Conservation (phyloP, 495 filamentous ascomycete species). For the Neurospora sp. region DNA sequence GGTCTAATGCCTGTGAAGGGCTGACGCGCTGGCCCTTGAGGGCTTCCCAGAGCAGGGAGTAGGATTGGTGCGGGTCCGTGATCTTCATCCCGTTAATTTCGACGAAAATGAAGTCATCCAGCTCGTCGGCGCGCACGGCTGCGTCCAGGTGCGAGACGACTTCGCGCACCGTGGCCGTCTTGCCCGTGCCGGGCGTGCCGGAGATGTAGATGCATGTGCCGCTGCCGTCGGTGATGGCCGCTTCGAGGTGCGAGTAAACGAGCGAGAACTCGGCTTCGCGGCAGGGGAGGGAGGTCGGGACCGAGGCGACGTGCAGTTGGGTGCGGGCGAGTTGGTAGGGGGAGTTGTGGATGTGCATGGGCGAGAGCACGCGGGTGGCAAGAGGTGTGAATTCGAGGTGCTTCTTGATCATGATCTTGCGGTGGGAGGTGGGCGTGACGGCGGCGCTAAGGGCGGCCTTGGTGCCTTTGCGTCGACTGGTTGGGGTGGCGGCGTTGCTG, state of each 20-base stretch:
- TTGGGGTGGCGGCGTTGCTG: conserved; percentile 20
- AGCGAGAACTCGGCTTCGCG: conserved; percentile 83
- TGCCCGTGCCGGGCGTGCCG: conserved; percentile 97
- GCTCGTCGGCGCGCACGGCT: conserved; percentile 76
- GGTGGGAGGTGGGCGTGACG: conserved; percentile 59
- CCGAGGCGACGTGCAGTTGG: conserved; percentile 83
- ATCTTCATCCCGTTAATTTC: conserved; percentile 99
- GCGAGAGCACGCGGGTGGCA: conserved; percentile 75
- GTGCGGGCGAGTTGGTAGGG: conserved; percentile 88
- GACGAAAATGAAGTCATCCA: conserved; percentile 98
- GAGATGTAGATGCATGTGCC: conserved; percentile 98
- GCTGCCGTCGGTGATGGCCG: conserved; percentile 85
- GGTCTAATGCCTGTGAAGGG: conserved; percentile 80
- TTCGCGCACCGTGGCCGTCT: conserved; percentile 95
- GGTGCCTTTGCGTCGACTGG: conserved; percentile 31
- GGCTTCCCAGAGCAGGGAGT: conserved; percentile 92
- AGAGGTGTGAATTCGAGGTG: conserved; percentile 92
- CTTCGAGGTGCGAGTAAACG: conserved; percentile 88
- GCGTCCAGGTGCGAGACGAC: conserved; percentile 82
- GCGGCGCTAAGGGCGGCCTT: conserved; percentile 26
- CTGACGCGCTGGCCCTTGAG: conserved; percentile 87
- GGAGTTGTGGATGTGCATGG: conserved; percentile 63
- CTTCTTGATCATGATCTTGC: conserved; percentile 72
- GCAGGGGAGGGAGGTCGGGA: conserved; percentile 82
- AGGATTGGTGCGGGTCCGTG: conserved; percentile 94